Evolutionary conservation across 2,329 filamentous ascomycete genomes (phyloP).

Genomic region (Nannizziopsis arthrosporioides): DNA sequence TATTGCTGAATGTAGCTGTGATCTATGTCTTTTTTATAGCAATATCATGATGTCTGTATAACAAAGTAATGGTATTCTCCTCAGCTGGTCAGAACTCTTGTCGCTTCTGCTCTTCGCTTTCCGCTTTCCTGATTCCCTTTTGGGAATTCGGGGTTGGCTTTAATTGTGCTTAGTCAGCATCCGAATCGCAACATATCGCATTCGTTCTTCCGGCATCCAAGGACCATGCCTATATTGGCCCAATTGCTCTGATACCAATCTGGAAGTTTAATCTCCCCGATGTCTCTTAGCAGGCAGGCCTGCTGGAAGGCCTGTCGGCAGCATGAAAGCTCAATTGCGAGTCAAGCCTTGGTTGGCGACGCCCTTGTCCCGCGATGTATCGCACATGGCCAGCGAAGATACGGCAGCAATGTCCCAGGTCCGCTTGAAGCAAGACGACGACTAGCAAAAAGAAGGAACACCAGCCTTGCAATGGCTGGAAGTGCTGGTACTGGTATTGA

Average conservation of each 20-base stretch:
- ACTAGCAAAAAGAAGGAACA: constrained; percentile 46
- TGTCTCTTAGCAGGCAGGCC: constrained; percentile 35
- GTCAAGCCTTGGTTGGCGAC: constrained; percentile 38
- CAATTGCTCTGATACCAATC: constrained; percentile 1
- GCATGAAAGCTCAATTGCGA: constrained; percentile 16
- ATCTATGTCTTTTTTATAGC: too few relatives aligned
- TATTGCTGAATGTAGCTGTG: too few relatives aligned
- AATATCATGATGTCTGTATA: too few relatives aligned
- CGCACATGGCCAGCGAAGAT: constrained; percentile 40
- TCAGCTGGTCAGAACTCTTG: too few relatives aligned
- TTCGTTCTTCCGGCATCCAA: too few relatives aligned
- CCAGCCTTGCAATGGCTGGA: constrained; percentile 32
- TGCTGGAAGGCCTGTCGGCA: constrained; percentile 29
- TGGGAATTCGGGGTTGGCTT: too few relatives aligned
- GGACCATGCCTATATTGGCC: neutral
- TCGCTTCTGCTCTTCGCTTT: too few relatives aligned
- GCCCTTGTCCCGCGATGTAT: constrained; percentile 38
- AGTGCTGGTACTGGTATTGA: constrained; percentile 25
- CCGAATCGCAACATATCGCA: too few relatives aligned
- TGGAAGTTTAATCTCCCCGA: constrained; percentile 12
- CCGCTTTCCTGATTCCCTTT: too few relatives aligned
- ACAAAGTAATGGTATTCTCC: too few relatives aligned
- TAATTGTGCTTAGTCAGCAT: too few relatives aligned
- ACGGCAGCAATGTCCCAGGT: constrained; percentile 51
- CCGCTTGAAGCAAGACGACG: constrained; percentile 51